A percentile compares a stretch with the other conserved stretches of the same genome.
Conservation (phyloP, 2,329 filamentous ascomycete species). For the Fonsecaea erecta region DNA sequence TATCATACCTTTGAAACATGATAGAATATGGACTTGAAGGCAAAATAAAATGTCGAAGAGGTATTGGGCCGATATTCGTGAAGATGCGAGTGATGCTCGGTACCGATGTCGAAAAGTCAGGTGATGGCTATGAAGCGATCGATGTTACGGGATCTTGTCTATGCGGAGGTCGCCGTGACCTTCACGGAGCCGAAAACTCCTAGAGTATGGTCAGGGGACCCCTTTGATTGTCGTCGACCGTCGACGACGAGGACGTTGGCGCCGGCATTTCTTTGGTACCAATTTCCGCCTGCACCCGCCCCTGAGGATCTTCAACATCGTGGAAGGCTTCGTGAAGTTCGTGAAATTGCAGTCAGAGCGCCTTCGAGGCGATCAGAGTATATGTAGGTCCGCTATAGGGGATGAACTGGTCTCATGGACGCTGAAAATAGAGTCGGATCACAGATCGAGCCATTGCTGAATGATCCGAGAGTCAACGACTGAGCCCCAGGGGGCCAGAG, state of each 20-base stretch:
- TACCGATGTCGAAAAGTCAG: background rate
- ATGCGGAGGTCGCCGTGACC: background rate
- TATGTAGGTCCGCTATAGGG: background rate
- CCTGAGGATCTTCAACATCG: background rate
- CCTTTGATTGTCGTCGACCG: background rate
- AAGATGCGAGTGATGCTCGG: background rate
- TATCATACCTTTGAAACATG: background rate
- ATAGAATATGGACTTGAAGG: background rate
- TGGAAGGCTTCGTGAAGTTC: background rate
- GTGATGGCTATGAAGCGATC: background rate
- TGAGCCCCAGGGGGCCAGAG: background rate
- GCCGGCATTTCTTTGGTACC: background rate
- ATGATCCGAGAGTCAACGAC: background rate
- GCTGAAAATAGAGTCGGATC: background rate
- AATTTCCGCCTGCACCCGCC: background rate
- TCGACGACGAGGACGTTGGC: background rate
- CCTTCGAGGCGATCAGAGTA: background rate
- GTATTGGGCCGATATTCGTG: background rate
- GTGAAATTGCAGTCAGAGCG: background rate
- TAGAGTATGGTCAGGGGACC: background rate
- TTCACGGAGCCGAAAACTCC: background rate
- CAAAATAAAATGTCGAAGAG: background rate
- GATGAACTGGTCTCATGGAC: background rate
- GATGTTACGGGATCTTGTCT: background rate
- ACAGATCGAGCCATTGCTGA: background rate